phyloP scores from a whole-genome alignment of 176 grass and related monocot genomes.

The Triticum monococcum region DNA sequence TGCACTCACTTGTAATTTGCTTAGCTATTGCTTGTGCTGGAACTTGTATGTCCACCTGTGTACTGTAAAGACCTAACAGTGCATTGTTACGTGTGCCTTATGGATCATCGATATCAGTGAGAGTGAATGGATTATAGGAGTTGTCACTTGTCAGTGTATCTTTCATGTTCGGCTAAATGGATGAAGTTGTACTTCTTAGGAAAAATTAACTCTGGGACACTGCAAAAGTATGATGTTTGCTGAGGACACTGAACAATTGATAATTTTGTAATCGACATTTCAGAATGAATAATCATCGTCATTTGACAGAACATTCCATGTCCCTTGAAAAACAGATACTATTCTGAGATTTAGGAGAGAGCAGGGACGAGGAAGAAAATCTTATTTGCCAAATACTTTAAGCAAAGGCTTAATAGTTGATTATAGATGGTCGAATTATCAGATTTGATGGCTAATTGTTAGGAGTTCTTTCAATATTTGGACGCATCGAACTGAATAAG shows the following conservation, averaged over 20 bases:
- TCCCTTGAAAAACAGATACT: background rate
- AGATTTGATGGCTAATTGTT: background rate
- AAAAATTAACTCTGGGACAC: background rate
- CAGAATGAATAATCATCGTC: background rate
- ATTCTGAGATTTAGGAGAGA: background rate
- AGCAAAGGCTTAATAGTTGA: background rate
- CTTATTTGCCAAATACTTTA: background rate
- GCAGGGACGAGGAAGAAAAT: background rate
- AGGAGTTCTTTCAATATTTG: background rate
- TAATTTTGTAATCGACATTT: background rate
- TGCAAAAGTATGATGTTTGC: background rate
- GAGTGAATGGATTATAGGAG: background rate
- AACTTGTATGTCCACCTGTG: background rate
- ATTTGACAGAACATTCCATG: background rate
- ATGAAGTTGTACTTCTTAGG: background rate
- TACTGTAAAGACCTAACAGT: conserved; percentile 17
- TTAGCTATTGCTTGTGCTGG: background rate
- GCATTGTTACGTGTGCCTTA: background rate
- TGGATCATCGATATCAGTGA: background rate
- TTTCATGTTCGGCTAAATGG: background rate
- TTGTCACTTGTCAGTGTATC: conserved; percentile 9
- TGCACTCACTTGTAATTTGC: background rate
- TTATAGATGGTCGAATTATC: background rate
- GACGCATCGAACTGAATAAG: too few relatives aligned
- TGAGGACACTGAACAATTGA: background rate